These are phyloP conservation scores for Wakefieldia striispora DNA, from an alignment of 768 basidiomycete genomes.

Conservation along the genomic window DNA sequence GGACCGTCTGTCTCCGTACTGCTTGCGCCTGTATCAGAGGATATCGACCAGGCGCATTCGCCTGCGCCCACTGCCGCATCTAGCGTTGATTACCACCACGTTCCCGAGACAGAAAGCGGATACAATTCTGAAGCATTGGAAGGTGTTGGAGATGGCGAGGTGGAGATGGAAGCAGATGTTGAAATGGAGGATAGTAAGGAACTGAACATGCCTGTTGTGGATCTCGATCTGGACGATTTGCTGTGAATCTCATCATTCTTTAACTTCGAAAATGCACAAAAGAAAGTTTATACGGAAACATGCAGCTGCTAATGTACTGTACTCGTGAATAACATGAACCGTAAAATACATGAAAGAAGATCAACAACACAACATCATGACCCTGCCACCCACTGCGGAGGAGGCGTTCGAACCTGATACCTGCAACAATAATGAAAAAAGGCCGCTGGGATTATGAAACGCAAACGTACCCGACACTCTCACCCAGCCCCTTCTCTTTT, in stretches of 20 bases:
- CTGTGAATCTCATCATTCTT: slow-evolving; percentile 13
- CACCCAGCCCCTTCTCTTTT: slow-evolving; percentile 75
- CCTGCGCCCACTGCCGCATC: slow-evolving; percentile 53
- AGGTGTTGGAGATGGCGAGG: slow-evolving; percentile 27
- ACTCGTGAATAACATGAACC: too few relatives aligned
- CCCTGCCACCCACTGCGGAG: slow-evolving; percentile 38
- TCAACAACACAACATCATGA: slow-evolving; percentile 2
- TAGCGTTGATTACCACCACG: slow-evolving; percentile 40
- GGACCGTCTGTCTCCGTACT: slow-evolving; percentile 27
- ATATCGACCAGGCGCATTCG: slow-evolving; percentile 40
- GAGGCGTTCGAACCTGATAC: slow-evolving; percentile 43
- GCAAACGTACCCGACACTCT: slow-evolving; percentile 67
- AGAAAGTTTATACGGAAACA: not conserved
- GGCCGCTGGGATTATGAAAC: not conserved
- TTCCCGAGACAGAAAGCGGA: slow-evolving; percentile 48
- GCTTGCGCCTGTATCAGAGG: slow-evolving; percentile 25
- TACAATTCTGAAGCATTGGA: slow-evolving; percentile 52
- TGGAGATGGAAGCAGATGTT: slow-evolving; percentile 24
- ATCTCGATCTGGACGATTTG: slow-evolving; percentile 27
- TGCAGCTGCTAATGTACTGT: too few relatives aligned
- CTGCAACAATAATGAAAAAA: slow-evolving; percentile 26
- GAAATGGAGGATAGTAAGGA: slow-evolving; percentile 23
- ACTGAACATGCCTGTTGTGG: slow-evolving; percentile 25
- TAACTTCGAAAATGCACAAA: not conserved
- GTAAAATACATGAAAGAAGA: not conserved